Conservation (phyloP, 2,329 filamentous ascomycete genomes). For the Calonectria crousiana region DNA sequence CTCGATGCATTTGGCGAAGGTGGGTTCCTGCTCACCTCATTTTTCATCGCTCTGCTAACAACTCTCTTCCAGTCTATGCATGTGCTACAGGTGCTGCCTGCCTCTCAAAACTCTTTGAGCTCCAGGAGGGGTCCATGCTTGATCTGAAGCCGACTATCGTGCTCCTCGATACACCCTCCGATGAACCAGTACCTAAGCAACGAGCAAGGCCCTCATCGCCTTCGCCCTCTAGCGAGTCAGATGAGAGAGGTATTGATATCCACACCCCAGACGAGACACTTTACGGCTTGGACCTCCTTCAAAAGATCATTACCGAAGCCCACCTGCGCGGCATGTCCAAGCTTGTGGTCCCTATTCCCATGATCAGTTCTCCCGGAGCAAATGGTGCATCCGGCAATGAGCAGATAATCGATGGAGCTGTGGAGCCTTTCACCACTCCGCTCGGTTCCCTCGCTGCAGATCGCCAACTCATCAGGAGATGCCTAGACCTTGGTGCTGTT, state of each 20-base stretch:
- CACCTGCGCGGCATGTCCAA: conserved; percentile 68
- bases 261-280: conserved; percentile 61
- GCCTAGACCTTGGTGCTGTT: conserved; percentile 86
- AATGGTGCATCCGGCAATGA: conserved; percentile 43
- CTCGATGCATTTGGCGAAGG: conserved; percentile 68
- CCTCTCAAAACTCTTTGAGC: conserved; percentile 63
- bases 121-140: conserved; percentile 64
- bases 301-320: conserved; percentile 69
- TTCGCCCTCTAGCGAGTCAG: conserved; percentile 57
- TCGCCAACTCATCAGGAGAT: conserved; percentile 70
- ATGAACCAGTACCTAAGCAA: conserved; percentile 58
- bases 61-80: conserved; percentile 59
- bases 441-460: conserved; percentile 45
- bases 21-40: conserved; percentile 44
- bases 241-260: conserved; percentile 53
- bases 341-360: conserved; percentile 67
- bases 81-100: conserved; percentile 67
- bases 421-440: conserved; percentile 49
- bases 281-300: conserved; percentile 67
- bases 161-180: conserved; percentile 67
- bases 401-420: conserved; percentile 53
- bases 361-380: conserved; percentile 58
- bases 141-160: conserved; percentile 69
- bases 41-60: conserved; percentile 36
- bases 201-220: conserved; percentile 52